Evolutionary conservation across 495 filamentous ascomycete genomes (phyloP), one percentile per base, ranked within the genome.

Genomic region (Podospora comata): DNA sequence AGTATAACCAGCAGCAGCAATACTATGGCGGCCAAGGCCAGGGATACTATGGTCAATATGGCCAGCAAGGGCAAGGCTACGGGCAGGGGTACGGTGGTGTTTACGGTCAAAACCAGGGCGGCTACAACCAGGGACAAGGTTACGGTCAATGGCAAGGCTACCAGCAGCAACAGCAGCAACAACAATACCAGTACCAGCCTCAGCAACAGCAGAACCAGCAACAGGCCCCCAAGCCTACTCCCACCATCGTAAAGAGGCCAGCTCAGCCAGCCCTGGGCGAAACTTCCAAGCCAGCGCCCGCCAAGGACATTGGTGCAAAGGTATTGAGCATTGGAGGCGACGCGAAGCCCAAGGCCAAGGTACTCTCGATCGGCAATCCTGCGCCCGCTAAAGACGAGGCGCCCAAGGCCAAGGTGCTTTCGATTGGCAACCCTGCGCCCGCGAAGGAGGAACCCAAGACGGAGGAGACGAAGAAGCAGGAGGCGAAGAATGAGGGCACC

Each of bases 211-310:
- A 67, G 27, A 5, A 39, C 6, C 68, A 83, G 66, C 85, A 84
- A 68, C 83, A 80, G 74, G 70, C 79, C 73, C 78, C 83, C 28
- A 83, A 83, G 70, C 79, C 85, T 71, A 79, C 82, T 1, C 89
- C 90, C 58, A 87, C 89, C 65, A 92, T 92, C 68, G 87, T 84
- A 64, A 94, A 90, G 79, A 84, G 87, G 67, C 86, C 86, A 27
- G 79, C 82, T 32, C 74, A 85, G 44, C 39, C 39, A 48, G 65
- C 74, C 72, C 77, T 80, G 28, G 76, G 81, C 55, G 67, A 82
- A 44, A 75, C 83, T 27, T 73, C 77, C 28, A 77, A 85, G 26
- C 79, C 78, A 9, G 84, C 84, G 74, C 82, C 81, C 4, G 74
- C 83, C 32, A 77, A 79, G 57, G 75, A 79, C 30, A 80, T 74